Evolutionary conservation across 306 rosid genomes (phyloP), one percentile per base, ranked within the genome.

Genomic region (Medicago ruthenica): DNA sequence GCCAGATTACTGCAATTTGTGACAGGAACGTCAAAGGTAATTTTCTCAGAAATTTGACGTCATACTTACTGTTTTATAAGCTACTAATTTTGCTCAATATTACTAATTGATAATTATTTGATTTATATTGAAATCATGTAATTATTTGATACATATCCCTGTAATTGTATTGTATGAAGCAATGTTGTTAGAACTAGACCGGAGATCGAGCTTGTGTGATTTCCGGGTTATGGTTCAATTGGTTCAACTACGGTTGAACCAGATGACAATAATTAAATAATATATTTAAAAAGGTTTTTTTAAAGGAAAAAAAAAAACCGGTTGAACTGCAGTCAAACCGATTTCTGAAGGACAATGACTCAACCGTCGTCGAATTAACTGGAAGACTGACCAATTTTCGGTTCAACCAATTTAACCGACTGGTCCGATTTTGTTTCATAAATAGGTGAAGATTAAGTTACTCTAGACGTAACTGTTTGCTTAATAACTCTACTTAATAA

Each of bases 1-100:
- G 99, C 99, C 22, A 89, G 97, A 83, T 89, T 96, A 44, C 88
- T 96, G 88, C 99, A 96, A 80, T 96, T 96, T 82, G 99, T 96
- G 79, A 96, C 99, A 53, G 99, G 99, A 81, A 96, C 99, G 70
- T 96, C 99, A 6, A 96, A 96, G 99, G 99, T 95, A 84, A 76
- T 31, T 27, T 31, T 61, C 20, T 31, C 65, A 58, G 39, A 58
- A 22, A 21, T 58, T 12, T 22, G 36, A 11, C 8, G 17, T 12
- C 39, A 59, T 59, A 4, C 14, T 10, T 20, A n/a, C 7, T 10
- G 21, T 55, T 55, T 2, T 51, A 7, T 51, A 16, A 1, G 58
- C 58, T 51, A 51, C 58, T 16, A 18, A 2, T 54, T 54, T 54
- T 54, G 60, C 60, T 18, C 60, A 54, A 17, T 54, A 17, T 54